Conservation (phyloP, 352 stramenopile species). For the Phytopythium ostracodes region DNA sequence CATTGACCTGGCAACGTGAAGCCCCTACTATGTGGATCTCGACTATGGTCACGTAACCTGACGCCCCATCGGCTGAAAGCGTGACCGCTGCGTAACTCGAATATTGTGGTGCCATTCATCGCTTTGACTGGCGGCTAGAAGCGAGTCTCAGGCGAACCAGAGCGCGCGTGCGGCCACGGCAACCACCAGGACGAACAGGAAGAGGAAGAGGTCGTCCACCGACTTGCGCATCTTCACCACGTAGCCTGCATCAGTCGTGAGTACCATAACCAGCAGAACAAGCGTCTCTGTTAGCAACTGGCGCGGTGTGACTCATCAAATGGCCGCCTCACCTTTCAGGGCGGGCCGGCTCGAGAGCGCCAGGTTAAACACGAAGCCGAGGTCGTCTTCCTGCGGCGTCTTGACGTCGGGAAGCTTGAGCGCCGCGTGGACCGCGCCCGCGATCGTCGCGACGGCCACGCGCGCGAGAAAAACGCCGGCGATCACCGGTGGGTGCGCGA, state of each 20-base stretch:
- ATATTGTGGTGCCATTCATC: too few species aligned
- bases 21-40: neutral
- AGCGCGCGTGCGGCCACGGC: conserved; percentile 39
- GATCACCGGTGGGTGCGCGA: conserved; percentile 59
- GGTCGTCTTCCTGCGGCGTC: conserved; percentile 54
- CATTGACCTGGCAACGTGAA: neutral
- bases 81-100: too few species aligned
- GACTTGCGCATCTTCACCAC: conserved; percentile 62
- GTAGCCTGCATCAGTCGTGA: conserved; percentile 29
- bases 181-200: conserved; percentile 62
- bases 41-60: neutral
- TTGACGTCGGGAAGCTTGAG: conserved; percentile 60
- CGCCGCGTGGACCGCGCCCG: conserved; percentile 28
- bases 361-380: conserved; percentile 65
- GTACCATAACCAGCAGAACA: neutral
- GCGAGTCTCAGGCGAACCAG: conserved; percentile 19
- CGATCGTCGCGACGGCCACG: conserved; percentile 39
- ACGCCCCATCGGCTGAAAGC: neutral
- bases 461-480: conserved; percentile 56
- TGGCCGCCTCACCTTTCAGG: conserved; percentile 43
- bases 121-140: too few species aligned
- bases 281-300: neutral
- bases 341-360: conserved; percentile 47
- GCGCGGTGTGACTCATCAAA: neutral
- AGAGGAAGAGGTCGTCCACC: conserved; percentile 71